Evolutionary conservation across 805 yeast species (phyloP), one percentile per base, ranked within the genome.

Genomic region (Saccharomycopsis oosterbeekiorum): DNA sequence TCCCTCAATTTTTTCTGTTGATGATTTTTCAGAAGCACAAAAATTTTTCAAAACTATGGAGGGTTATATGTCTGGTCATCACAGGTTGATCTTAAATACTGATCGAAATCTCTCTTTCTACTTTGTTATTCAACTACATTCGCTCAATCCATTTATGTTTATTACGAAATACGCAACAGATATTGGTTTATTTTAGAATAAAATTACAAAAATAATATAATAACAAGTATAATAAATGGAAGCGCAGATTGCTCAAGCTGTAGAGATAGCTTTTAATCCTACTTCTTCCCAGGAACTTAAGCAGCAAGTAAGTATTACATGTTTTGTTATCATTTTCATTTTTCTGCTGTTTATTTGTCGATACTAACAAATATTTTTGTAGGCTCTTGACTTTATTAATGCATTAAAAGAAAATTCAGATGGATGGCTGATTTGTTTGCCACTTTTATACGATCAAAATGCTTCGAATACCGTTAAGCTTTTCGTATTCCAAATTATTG

Each of bases 221-320:
- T 41, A 6, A 14, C 17, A 40, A 40, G 14, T 10, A 47, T 41
- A 21, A 24, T 47, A 24, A 19, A 64, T 64, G 63, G 64, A 64
- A 51, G 56, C 62, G 65, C 96, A 91, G 76, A 86, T 92, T 68
- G 89, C 83, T 71, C 94, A 89, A 74, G 97, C 96, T 51, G 94
- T 92, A 56, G 85, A 83, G 65, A 83, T 90, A 65, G 97, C 96
- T 8, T 80, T 88, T 59, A 83, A 84, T 71, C 86, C 88, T 37
- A 77, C 84, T 29, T 80, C 85, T 10, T 89, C 87, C 70, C 74
- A 78, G 15, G 76, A 70, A 50, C 75, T 89, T 57, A 85, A 84
- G 69, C 82, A 80, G 64, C 86, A 84, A 71, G 86, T 75, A 17
- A 43, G 42, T 42, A 29, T 47, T 50, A n/a, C n/a, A n/a, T n/a